These are phyloP conservation scores for Carex littledalei DNA, from an alignment of 176 grass and related monocot species.

Conservation along the genomic window DNA sequence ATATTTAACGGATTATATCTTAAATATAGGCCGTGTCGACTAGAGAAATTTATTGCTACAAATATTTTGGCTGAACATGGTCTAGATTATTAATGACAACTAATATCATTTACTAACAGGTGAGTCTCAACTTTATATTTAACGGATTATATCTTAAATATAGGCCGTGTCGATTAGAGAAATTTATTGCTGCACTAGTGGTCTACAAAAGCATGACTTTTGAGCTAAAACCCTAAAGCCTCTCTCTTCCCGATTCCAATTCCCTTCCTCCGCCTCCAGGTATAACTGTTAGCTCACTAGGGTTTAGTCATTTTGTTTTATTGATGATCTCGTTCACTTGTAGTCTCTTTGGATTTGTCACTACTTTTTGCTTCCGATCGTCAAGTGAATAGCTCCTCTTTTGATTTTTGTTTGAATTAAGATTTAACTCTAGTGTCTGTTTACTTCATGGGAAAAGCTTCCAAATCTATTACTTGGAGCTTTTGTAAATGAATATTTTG, in stretches of 20 bases:
- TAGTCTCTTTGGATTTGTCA: background rate
- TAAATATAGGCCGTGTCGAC: no score
- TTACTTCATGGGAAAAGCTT: background rate
- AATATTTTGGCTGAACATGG: background rate
- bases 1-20: no score
- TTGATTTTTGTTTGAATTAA: background rate
- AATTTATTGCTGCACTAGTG: background rate
- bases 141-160: background rate
- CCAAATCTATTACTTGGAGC: background rate
- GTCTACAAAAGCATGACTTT: background rate
- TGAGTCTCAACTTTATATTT: background rate
- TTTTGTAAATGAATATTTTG: background rate
- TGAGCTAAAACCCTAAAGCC: constrained; percentile 17
- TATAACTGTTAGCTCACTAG: background rate
- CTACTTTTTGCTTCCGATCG: background rate
- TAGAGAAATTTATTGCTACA: no score
- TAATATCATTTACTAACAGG: background rate
- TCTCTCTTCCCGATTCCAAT: background rate
- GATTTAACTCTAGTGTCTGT: background rate
- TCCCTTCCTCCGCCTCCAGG: background rate
- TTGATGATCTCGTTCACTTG: background rate
- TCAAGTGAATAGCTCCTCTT: background rate
- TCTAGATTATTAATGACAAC: background rate
- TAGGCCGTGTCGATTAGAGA: background rate
- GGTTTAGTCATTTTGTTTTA: background rate